Conservation (phyloP, 257 asterid species). For the Plectranthus barbatus region DNA sequence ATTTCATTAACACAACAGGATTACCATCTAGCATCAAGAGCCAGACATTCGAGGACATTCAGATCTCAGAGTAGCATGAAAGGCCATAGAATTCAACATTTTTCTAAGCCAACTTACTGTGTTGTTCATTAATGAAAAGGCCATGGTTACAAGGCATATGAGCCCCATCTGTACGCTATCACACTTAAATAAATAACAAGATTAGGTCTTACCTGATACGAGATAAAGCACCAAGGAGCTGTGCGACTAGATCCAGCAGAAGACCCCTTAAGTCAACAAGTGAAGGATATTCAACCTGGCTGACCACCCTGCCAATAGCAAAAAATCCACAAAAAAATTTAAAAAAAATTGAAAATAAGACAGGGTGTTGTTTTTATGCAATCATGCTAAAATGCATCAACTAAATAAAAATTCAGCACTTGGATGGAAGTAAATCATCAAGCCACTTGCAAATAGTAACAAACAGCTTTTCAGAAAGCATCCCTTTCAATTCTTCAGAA, state of each 20-base stretch:
- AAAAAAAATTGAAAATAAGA: not conserved
- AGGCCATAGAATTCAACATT: not conserved
- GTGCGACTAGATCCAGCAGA: slow-evolving; percentile 98
- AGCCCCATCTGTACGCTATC: not conserved
- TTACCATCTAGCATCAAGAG: slow-evolving; percentile 10
- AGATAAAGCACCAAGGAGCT: slow-evolving; percentile 96
- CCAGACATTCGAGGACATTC: not conserved
- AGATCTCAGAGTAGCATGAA: not conserved
- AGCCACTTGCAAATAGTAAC: not conserved
- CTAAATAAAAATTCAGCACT: not conserved
- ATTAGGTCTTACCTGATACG: slow-evolving; percentile 67
- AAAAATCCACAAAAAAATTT: slow-evolving; percentile 3
- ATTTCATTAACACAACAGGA: not conserved
- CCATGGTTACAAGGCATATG: not conserved
- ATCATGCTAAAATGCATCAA: slow-evolving; percentile 9
- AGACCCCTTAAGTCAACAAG: slow-evolving; percentile 98
- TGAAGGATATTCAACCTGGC: slow-evolving; percentile 98
- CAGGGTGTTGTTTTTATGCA: not conserved
- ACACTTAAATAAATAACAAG: not conserved
- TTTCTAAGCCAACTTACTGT: slow-evolving; percentile 1
- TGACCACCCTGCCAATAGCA: slow-evolving; percentile 69
- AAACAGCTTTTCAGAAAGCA: not conserved
- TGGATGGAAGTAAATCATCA: not conserved
- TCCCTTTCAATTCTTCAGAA: not conserved
- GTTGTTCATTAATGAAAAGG: not conserved